A percentile compares a stretch with the other conserved stretches of the same genome.
These are phyloP conservation scores for Ramaria sp. DNA, from an alignment of 768 basidiomycete species.

Conservation along the genomic window DNA sequence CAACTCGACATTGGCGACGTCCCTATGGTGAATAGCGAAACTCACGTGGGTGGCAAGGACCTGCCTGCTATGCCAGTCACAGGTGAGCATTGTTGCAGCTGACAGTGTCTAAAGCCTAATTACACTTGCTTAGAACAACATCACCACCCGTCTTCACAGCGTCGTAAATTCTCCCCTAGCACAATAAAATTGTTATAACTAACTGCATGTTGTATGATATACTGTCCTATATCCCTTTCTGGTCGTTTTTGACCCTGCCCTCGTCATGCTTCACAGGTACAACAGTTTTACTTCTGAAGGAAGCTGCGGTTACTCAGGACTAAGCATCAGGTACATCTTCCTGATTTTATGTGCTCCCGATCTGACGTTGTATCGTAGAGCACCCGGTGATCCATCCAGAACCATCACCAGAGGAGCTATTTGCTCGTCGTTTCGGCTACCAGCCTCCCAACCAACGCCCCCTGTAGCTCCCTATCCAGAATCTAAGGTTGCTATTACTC, in stretches of 20 bases:
- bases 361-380: not conserved
- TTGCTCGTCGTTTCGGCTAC: slow-evolving; percentile 6
- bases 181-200: too few relatives aligned
- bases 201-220: too few relatives aligned
- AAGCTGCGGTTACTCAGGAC: too few relatives aligned
- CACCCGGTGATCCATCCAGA: not conserved
- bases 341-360: not conserved
- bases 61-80: not conserved
- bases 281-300: too few relatives aligned
- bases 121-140: not conserved
- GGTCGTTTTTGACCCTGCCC: too few relatives aligned
- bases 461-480: not conserved
- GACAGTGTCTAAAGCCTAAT: not conserved
- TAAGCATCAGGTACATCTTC: too few relatives aligned
- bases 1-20: not conserved
- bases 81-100: not conserved
- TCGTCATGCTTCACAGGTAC: too few relatives aligned
- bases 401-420: not conserved
- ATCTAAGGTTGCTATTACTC: not conserved
- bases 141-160: too few relatives aligned
- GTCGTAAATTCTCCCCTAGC: not conserved
- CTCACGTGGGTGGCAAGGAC: not conserved
- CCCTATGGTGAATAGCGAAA: not conserved
- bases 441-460: not conserved
- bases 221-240: too few relatives aligned